Base-by-base conservation (phyloP, 2,329 filamentous ascomycete species). In the Aspergillus sp. region DNA sequence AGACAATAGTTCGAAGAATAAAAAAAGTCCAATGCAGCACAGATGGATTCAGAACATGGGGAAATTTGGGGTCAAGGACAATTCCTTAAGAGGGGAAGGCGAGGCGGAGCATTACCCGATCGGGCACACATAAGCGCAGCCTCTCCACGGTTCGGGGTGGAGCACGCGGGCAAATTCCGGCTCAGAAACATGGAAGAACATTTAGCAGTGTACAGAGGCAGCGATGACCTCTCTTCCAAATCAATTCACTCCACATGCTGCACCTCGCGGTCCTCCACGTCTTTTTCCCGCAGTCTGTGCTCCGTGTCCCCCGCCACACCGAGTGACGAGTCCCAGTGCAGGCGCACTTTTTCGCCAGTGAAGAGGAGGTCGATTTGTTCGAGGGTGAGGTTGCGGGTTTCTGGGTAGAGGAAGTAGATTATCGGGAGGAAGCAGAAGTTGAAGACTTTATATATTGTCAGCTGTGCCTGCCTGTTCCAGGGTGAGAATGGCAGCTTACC, bases 351-450 rank as follows among this genome's bases (percentile, higher is more conserved):
- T 31, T 69, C 65, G 11, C 71, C 71, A 2, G 70, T 77, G 55
- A 78, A 80, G 25, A 78, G 74, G 15, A 67, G 69, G 52, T 60
- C 64, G 70, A 55, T 69, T 68, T 77, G 72, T 51, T 77, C 74
- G 28, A 76, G 66, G 3, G 71, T 69, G 25, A 74, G 68, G 30
- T 70, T 70, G 28, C 70, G 71, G 0, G 74, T 72, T 56, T 77
- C 73, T 7, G 76, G 74, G 47, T 77, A 77, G 58, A 77, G 71
- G 60, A 77, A 70, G 69, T 81, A 83, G 28, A 82, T 78, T 11
- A 81, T 74, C 1, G 82, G 82, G 3, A 85, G 76, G 69, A 85
- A 84, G 25, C 74, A 72, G 60, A 76, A 79, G 65, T 83, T 83
- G 71, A 82, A 78, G 1, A 81, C 71, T 15, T 17, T 11, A 41